Conservation (phyloP, 805 yeast genomes). For the Cyberlindnera lachancei region DNA sequence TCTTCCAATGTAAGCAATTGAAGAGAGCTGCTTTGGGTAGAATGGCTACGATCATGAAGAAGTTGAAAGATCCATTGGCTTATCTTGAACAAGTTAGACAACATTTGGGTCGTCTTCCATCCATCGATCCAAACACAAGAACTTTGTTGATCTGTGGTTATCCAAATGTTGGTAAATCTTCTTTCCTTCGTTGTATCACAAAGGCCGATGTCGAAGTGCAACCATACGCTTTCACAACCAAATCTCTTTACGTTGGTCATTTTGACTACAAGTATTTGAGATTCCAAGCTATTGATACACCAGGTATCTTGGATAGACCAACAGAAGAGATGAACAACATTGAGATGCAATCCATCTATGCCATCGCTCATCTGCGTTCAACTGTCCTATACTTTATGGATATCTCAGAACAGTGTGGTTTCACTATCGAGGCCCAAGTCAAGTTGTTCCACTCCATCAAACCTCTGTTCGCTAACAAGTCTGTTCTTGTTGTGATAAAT, state of each 20-base stretch:
- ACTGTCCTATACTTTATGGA: constrained; percentile 98
- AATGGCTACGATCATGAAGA: constrained; percentile 97
- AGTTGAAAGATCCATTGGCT: constrained; percentile 85
- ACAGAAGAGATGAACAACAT: constrained; percentile 99
- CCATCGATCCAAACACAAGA: constrained; percentile 98
- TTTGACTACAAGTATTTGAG: constrained; percentile 96
- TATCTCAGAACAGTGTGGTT: constrained; percentile 98
- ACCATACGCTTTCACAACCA: constrained; percentile 98
- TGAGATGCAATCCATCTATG: constrained; percentile 98
- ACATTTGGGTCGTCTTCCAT: constrained; percentile 96
- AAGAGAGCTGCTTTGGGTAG: constrained; percentile 99
- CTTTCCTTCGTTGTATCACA: constrained; percentile 86
- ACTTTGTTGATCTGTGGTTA: constrained; percentile 96
- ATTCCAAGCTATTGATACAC: constrained; percentile 98
- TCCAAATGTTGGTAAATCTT: constrained; percentile 98
- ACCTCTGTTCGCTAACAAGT: constrained; percentile 94
- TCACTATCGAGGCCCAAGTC: constrained; percentile 94
- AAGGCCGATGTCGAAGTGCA: constrained; percentile 99
- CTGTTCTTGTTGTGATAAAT: constrained; percentile 92
- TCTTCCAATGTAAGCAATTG: constrained; percentile 97
- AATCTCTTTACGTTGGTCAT: constrained; percentile 95
- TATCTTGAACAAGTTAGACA: constrained; percentile 98
- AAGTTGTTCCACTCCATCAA: constrained; percentile 94
- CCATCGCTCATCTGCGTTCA: constrained; percentile 96
- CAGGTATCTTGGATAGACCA: constrained; percentile 97